Percentiles rank a stretch among this genome's conserved stretches.
Conservation (phyloP, 2,329 filamentous ascomycete genomes). For the Emergomyces orientalis region DNA sequence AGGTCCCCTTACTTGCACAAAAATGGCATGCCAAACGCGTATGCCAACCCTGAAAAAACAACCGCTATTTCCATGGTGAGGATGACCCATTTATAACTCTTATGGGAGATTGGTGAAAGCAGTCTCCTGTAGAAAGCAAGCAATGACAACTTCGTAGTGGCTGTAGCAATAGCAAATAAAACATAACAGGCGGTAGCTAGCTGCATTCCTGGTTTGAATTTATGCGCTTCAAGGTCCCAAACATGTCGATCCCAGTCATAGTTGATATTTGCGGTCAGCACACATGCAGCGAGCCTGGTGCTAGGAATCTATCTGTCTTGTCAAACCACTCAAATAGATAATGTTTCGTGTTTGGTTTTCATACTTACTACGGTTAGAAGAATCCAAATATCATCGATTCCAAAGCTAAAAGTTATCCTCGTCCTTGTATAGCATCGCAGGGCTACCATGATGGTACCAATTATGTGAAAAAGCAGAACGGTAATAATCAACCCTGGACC, state of each 20-base stretch:
- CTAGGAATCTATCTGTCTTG: constrained; percentile 6
- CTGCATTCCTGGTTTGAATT: constrained; percentile 8
- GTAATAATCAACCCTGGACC: constrained; percentile 19
- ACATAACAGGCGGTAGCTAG: neutral
- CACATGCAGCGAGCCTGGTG: constrained; percentile 4
- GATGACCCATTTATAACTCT: constrained; percentile 1
- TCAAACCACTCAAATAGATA: neutral
- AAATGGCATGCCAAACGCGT: neutral
- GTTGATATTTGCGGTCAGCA: constrained; percentile 6
- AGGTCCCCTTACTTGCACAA: constrained; percentile 1
- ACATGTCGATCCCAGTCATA: constrained; percentile 6
- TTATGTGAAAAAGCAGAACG: constrained; percentile 2
- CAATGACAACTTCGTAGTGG: neutral
- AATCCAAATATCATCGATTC: constrained; percentile 7
- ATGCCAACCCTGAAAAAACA: neutral
- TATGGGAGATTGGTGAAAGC: neutral
- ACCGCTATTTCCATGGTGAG: neutral
- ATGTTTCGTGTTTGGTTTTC: neutral
- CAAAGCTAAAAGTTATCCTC: constrained; percentile 5
- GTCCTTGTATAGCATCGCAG: constrained; percentile 5
- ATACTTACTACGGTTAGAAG: constrained; percentile 1
- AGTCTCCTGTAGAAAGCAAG: constrained; percentile 5
- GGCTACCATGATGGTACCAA: neutral
- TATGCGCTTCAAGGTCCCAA: constrained; percentile 6
- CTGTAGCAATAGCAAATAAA: neutral